Evolutionary conservation across 2,329 filamentous ascomycete species (phyloP), one percentile per base, ranked within the genome.

Genomic region (Delphinella strobiligena): DNA sequence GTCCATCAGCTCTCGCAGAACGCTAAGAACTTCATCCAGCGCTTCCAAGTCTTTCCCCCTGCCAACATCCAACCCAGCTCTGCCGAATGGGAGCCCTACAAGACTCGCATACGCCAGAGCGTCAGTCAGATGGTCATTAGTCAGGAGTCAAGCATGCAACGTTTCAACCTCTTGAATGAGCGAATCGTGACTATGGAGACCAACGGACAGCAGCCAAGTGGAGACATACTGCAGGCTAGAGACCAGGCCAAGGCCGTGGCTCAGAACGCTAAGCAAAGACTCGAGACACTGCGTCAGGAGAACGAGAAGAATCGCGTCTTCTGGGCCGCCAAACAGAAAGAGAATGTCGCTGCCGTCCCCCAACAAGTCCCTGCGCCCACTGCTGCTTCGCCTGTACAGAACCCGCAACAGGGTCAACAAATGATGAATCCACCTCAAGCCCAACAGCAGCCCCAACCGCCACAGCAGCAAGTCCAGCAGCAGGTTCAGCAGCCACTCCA

Each of bases 1-100:
- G 50, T 54, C 14, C 47, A 49, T 18, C 50, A 52, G 34, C 50
- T 55, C 29, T 52, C 52, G 33, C 56, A 56, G 38, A 51, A 54
- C 12, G 39, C 38, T 36, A 48, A 48, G 24, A 31, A 38, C 29
- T 44, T 43, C 32, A 30, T 45, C 9, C 16, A 19, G 36, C 34
- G 37, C 22, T 41, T 40, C 35, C 38, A 44, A 35, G 35, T 47
- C 19, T 45, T 38, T 12, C 45, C 45, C 18, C 37, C 36, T 12
- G 19, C 36, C 18, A 39, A 17, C 19, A 41, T 45, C 18, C 12
- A 22, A 14, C 37, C 37, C n/a, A 44, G 41, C 32, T 40, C 38
- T 24, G 40, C 45, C 10, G 38, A 41, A 2, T 47, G 40, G 17
- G 40, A 45, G 19, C 22, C 37, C 30, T 47, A 47, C 37, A 47